Evolutionary conservation across 2,329 filamentous ascomycete species (phyloP), one percentile per base, ranked within the genome.

Genomic region (Botrytis medusae): DNA sequence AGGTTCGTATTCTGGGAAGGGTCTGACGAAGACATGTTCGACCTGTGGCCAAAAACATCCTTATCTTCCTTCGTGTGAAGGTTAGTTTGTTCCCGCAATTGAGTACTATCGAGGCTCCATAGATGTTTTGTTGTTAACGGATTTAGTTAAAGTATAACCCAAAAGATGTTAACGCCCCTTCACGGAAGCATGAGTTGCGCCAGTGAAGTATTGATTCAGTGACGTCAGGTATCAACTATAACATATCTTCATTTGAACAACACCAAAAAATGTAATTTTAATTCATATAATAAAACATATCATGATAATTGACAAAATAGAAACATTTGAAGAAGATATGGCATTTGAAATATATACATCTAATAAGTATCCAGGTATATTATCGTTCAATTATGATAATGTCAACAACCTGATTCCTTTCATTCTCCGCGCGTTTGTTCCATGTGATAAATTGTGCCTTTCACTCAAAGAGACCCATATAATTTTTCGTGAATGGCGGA

Each of bases 21-120:
- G 74, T 68, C 71, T 78, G 77, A 80, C 81, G 86, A 78, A 83
- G 80, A 80, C 83, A 85, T 75, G 84, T 80, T 78, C 85, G 84
- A 82, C 84, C 81, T 60, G 85, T 75, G 73, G 82, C 76, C 77
- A 84, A 81, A 76, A 81, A 82, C 79, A 82, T 78, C 79, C 84
- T 86, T 86, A 88, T 87, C 75, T 75, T 77, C 69, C 62, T 69
- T 34, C 74, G 48, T 57, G 40, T 44, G n/a, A 69, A 44, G 48
- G 57, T 42, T 46, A n/a, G 18, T 32, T 69, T 57, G 37, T 57
- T 69, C 51, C 54, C n/a, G 48, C 32, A 32, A 37, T 32, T 25
- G 18, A 42, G 34, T 72, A 71, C 74, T 78, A 79, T 75, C 77
- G 75, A 48, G 64, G 72, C 77, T 79, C 77, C 78, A 79, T 79